These are phyloP conservation scores for Hypholoma sublateritium DNA, from an alignment of 768 basidiomycete species.

Conservation along the genomic window DNA sequence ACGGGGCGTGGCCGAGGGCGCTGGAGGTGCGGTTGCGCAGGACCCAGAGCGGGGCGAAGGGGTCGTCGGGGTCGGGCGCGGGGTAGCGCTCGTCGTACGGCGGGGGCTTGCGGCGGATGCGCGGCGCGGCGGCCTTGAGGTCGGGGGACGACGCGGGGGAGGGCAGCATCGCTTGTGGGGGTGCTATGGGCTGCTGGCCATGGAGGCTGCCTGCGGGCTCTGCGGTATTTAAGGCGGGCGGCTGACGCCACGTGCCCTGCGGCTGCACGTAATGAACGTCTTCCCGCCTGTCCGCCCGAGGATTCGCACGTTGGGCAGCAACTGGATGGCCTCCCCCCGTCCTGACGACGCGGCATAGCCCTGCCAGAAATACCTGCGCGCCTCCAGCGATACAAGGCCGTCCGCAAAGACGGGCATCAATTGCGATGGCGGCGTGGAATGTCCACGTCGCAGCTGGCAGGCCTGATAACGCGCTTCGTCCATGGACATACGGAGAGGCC, in stretches of 20 bases:
- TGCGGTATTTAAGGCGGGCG: neutral
- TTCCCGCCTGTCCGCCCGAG: neutral
- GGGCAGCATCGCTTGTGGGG: conserved; percentile 8
- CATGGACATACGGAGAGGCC: neutral
- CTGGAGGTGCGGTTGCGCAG: conserved; percentile 60
- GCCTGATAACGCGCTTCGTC: no score
- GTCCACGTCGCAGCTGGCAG: no score
- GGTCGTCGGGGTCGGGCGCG: conserved; percentile 64
- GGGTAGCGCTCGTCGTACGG: conserved; percentile 52
- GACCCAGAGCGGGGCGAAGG: conserved; percentile 68
- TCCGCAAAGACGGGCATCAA: no score
- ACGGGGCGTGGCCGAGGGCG: conserved; percentile 1
- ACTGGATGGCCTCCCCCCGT: no score
- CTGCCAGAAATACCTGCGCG: no score
- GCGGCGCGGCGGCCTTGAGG: conserved; percentile 8
- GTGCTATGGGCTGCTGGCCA: neutral
- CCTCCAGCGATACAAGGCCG: no score
- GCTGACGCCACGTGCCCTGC: neutral
- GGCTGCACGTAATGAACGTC: neutral
- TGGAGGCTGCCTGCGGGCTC: no score
- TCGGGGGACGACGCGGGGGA: conserved; percentile 16
- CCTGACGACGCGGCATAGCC: no score
- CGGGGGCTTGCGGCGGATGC: conserved; percentile 4
- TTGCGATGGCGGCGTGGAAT: no score
- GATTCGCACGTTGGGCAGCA: neutral